Evolutionary conservation across 768 basidiomycete genomes (phyloP), one percentile per base, ranked within the genome.

Genomic region (Pleurotus eryngii): DNA sequence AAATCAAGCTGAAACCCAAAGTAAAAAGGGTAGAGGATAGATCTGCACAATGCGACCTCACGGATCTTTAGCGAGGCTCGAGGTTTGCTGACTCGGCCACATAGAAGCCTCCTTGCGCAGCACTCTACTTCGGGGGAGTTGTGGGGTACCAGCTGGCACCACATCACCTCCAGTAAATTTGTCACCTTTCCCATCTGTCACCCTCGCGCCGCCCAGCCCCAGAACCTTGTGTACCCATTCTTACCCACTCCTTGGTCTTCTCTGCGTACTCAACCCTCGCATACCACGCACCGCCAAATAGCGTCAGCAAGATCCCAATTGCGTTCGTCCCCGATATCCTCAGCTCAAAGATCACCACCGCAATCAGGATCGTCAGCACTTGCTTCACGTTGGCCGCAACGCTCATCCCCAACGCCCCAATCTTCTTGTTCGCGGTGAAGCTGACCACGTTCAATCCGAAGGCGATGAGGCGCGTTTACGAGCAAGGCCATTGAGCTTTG

Each of bases 321-420:
- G 81, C 86, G 67, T 99, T 99, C 60, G 80, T 80, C 20, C 79
- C 75, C 8, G 87, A 90, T 69, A 98, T 91, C 3, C 82, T 81
- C 45, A 98, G 72, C 68, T 94, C 73, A 70, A 98, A 99, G 22
- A 98, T 78, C 38, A 78, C 61, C 4, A 98, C 92, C 0, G 93
- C 91, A 45, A 87, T 83, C 8, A 93, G 75, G 57, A 97, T 85
- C 2, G 95, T 96, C 64, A 97, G 69, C 8, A 95, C 95, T 67
- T 97, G 95, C 71, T 98, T 98, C 49, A 96, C 87, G 69, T 95
- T 94, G 53, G 85, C 91, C 59, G 92, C 91, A 47, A 96, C 93
- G 8, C 89, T 92, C 90, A 95, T 96, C 47, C 87, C 89, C 61
- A 96, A 68, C 11, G 94, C 87, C 2, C 95, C 94, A 0, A 92